A percentile compares a stretch with the other conserved stretches of the same genome.
Conservation (phyloP, 2,329 filamentous ascomycete genomes). For the Hypoxylon sp. region DNA sequence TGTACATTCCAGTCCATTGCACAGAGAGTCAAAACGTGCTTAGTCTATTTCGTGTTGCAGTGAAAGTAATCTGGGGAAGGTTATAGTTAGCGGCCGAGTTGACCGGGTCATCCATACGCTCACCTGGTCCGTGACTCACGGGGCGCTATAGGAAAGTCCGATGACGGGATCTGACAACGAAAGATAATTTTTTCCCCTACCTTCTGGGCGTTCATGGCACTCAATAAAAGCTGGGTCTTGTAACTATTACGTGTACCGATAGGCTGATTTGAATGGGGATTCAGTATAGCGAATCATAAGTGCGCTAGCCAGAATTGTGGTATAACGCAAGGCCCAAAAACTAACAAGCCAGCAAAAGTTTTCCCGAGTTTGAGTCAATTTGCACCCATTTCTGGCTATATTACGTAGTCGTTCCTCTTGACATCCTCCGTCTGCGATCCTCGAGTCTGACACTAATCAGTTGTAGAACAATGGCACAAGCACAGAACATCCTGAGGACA, state of each 20-base stretch:
- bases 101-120: slow-evolving; percentile 5
- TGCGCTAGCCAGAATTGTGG: slow-evolving; percentile 31
- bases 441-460: slow-evolving; percentile 12
- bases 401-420: slow-evolving; percentile 28
- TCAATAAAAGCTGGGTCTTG: slow-evolving; percentile 36
- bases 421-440: slow-evolving; percentile 6
- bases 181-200: slow-evolving; percentile 16
- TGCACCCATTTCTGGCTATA: slow-evolving; percentile 23
- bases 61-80: slow-evolving; percentile 6
- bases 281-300: slow-evolving; percentile 27
- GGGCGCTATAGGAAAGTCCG: slow-evolving; percentile 29
- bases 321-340: slow-evolving; percentile 18
- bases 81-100: slow-evolving; percentile 16
- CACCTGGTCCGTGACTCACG: slow-evolving; percentile 36
- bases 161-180: slow-evolving; percentile 40
- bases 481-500: slow-evolving; percentile 65
- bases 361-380: slow-evolving; percentile 41
- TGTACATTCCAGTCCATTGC: not conserved
- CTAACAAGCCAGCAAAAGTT: slow-evolving; percentile 32
- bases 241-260: slow-evolving; percentile 33
- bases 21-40: not conserved
- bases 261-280: slow-evolving; percentile 32
- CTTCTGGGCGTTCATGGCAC: slow-evolving; percentile 3
- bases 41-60: not conserved
- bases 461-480: slow-evolving; percentile 58